Conservation (phyloP, 768 basidiomycete species). For the Phylloporus arenicola region DNA sequence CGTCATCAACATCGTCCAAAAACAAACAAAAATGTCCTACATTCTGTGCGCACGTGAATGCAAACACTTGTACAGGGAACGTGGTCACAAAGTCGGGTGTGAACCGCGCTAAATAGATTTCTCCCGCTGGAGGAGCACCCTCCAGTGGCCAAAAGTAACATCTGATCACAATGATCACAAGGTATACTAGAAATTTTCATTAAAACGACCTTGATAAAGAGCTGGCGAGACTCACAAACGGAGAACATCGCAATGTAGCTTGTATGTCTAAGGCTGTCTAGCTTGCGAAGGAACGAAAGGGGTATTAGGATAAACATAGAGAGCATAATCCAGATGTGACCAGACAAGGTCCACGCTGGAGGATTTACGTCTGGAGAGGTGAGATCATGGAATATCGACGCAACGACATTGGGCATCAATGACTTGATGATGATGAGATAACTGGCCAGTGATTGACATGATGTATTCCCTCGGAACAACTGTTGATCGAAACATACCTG, state of each 20-base stretch:
- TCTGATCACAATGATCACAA: conserved; percentile 70
- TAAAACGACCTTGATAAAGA: conserved; percentile 2
- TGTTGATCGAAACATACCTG: conserved; percentile 46
- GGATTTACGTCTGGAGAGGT: conserved; percentile 58
- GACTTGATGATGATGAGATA: conserved; percentile 91
- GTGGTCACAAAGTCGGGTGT: conserved; percentile 74
- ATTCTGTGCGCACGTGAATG: conserved; percentile 90
- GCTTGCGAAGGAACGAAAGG: conserved; percentile 71
- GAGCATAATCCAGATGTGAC: conserved; percentile 77
- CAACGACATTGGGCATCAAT: conserved; percentile 86
- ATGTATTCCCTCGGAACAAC: neutral
- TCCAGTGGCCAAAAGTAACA: conserved; percentile 75
- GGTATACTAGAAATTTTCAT: conserved; percentile 50
- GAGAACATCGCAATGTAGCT: conserved; percentile 90
- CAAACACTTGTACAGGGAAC: conserved; percentile 92
- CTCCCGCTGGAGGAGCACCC: conserved; percentile 57
- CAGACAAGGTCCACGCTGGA: conserved; percentile 70
- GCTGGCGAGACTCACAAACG: conserved; percentile 53
- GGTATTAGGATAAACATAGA: conserved; percentile 76
- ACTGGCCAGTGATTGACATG: conserved; percentile 32
- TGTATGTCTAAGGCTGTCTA: conserved; percentile 85
- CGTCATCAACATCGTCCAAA: conserved; percentile 2
- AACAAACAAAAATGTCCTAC: conserved; percentile 39
- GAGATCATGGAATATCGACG: conserved; percentile 75
- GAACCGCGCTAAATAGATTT: conserved; percentile 67